Conservation (phyloP, 2,329 filamentous ascomycete species). For the Stagonosporopsis chrysanthemi region DNA sequence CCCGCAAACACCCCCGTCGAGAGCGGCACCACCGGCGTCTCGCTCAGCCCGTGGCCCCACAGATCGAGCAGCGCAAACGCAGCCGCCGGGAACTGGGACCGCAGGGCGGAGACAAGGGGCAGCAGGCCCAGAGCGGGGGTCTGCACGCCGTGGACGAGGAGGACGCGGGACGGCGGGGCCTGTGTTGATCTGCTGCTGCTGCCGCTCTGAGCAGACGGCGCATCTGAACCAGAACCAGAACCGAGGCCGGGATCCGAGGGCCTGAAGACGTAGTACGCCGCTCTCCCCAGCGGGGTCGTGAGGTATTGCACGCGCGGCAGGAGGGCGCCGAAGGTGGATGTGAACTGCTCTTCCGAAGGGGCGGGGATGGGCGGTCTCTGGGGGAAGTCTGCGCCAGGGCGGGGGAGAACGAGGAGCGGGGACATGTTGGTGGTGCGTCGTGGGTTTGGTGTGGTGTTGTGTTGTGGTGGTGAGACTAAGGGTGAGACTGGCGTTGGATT, state of each 20-base stretch:
- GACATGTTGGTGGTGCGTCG: background rate
- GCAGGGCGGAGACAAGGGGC: slow-evolving; percentile 52
- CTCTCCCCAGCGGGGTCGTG: slow-evolving; percentile 42
- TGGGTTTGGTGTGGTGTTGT: too few relatives aligned
- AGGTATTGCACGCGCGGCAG: slow-evolving; percentile 52
- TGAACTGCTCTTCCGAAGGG: slow-evolving; percentile 50
- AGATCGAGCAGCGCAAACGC: slow-evolving; percentile 58
- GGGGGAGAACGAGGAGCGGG: slow-evolving; percentile 29
- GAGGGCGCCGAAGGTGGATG: slow-evolving; percentile 48
- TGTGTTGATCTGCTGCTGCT: background rate
- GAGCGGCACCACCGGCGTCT: slow-evolving; percentile 57
- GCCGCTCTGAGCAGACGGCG: too few relatives aligned
- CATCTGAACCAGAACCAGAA: too few relatives aligned
- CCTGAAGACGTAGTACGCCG: slow-evolving; percentile 52
- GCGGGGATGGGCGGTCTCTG: slow-evolving; percentile 36
- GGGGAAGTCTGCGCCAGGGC: slow-evolving; percentile 26
- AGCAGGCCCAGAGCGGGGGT: slow-evolving; percentile 60
- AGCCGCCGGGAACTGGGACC: slow-evolving; percentile 44
- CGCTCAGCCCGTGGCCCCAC: slow-evolving; percentile 63
- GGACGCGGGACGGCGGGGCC: slow-evolving; percentile 34
- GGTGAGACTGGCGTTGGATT: too few relatives aligned
- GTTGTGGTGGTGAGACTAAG: too few relatives aligned
- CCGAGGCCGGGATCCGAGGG: background rate
- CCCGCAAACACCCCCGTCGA: slow-evolving; percentile 53
- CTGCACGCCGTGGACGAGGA: slow-evolving; percentile 61